A percentile compares a stretch with the other conserved stretches of the same genome.
phyloP scores from a whole-genome alignment of 148 eudicot species.

The Persicaria maculosa region DNA sequence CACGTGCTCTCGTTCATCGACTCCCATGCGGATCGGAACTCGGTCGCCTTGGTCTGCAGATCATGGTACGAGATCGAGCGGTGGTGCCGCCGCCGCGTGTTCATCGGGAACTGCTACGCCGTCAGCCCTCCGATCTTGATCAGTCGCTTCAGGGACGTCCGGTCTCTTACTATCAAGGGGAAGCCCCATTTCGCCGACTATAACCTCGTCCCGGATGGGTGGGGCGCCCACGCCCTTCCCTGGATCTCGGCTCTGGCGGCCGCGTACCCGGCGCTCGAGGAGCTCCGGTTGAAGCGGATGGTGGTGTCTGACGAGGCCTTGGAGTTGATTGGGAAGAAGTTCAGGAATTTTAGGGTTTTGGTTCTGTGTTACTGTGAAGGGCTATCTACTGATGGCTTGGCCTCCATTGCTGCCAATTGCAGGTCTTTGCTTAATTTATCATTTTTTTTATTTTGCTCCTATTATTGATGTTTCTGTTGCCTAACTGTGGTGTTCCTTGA shows the following conservation, averaged over 20 bases:
- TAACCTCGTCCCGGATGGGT: slow-evolving; percentile 68
- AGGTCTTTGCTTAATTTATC: slow-evolving; percentile 26
- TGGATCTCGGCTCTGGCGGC: slow-evolving; percentile 49
- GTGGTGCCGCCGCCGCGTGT: slow-evolving; percentile 46
- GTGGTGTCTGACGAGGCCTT: slow-evolving; percentile 57
- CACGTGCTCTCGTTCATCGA: slow-evolving; percentile 56
- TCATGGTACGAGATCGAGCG: slow-evolving; percentile 74
- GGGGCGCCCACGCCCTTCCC: slow-evolving; percentile 55
- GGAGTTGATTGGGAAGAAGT: slow-evolving; percentile 48
- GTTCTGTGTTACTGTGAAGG: slow-evolving; percentile 62
- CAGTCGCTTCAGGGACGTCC: slow-evolving; percentile 53
- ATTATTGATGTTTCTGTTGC: too few species aligned
- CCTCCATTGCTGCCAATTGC: slow-evolving; percentile 70
- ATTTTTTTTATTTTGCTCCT: background rate
- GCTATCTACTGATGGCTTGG: slow-evolving; percentile 58
- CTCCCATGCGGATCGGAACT: slow-evolving; percentile 49
- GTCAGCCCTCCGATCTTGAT: slow-evolving; percentile 41
- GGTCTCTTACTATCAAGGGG: slow-evolving; percentile 63
- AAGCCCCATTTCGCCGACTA: slow-evolving; percentile 85
- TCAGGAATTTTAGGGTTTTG: slow-evolving; percentile 46
- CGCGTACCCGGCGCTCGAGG: slow-evolving; percentile 63
- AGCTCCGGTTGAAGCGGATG: slow-evolving; percentile 66
- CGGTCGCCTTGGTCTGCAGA: slow-evolving; percentile 62
- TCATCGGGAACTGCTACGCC: slow-evolving; percentile 72
- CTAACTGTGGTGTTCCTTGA: background rate